Percentiles rank a stretch among this genome's conserved stretches.
Evolutionary conservation across 495 filamentous ascomycete genomes (phyloP).

Genomic region (Penicillium robsamsonii): DNA sequence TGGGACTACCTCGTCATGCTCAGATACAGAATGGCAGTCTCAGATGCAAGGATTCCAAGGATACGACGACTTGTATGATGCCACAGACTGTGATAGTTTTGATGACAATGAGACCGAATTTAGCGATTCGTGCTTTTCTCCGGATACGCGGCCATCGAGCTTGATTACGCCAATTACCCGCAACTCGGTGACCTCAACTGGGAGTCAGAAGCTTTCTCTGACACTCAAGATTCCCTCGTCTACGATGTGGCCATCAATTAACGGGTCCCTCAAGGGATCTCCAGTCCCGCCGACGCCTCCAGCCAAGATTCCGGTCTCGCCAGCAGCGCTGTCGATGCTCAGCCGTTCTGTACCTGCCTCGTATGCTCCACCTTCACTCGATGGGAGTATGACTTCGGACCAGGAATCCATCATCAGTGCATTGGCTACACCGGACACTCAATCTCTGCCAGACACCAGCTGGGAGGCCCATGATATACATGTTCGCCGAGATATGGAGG

Average conservation of each 20-base stretch:
- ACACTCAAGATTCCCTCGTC: constrained; percentile 71
- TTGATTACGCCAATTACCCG: constrained; percentile 39
- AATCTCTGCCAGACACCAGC: constrained; percentile 51
- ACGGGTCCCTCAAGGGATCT: constrained; percentile 56
- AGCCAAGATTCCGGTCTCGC: constrained; percentile 73
- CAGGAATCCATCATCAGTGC: constrained; percentile 76
- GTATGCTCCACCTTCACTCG: constrained; percentile 82
- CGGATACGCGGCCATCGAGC: constrained; percentile 43
- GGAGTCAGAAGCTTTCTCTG: constrained; percentile 54
- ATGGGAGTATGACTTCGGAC: constrained; percentile 83
- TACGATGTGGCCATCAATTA: constrained; percentile 55
- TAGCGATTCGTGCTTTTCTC: constrained; percentile 47
- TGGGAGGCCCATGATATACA: constrained; percentile 40
- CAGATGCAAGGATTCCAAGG: constrained; percentile 52
- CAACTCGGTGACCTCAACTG: constrained; percentile 40
- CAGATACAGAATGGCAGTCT: constrained; percentile 46
- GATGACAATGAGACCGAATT: constrained; percentile 40
- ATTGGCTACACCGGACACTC: constrained; percentile 74
- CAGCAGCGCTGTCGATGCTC: constrained; percentile 66
- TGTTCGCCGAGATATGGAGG: constrained; percentile 33
- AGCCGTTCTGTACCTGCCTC: constrained; percentile 64
- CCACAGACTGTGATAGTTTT: constrained; percentile 63
- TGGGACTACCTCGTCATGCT: constrained; percentile 41
- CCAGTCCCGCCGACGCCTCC: constrained; percentile 74
- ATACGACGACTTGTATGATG: constrained; percentile 85